A percentile compares a stretch with the other conserved stretches of the same genome.
Evolutionary conservation across 73 alveolate species (phyloP).

Genomic region (Stentor roeselii): DNA sequence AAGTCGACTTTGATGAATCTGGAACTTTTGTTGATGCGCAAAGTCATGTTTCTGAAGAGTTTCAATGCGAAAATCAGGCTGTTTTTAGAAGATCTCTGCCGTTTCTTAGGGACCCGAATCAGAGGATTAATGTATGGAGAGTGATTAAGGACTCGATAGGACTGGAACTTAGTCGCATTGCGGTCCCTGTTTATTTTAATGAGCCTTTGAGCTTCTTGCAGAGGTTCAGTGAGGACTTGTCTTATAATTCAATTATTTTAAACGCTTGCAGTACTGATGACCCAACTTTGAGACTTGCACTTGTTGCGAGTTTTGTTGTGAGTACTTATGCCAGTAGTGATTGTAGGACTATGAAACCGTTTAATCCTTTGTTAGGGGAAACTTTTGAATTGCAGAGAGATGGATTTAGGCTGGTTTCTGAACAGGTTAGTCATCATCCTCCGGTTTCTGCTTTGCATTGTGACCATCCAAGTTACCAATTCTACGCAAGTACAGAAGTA

Average conservation of each 20-base stretch:
- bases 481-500: conserved; percentile 29
- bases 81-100: conserved; percentile 34
- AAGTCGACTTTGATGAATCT: background rate
- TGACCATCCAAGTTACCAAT: conserved; percentile 55
- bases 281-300: conserved; percentile 47
- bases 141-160: conserved; percentile 49
- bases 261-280: conserved; percentile 39
- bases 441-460: conserved; percentile 80
- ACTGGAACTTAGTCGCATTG: conserved; percentile 41
- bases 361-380: conserved; percentile 90
- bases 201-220: conserved; percentile 58
- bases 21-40: conserved; percentile 2
- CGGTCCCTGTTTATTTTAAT: conserved; percentile 57
- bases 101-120: conserved; percentile 38
- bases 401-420: conserved; percentile 65
- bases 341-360: conserved; percentile 73
- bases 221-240: conserved; percentile 49
- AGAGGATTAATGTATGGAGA: conserved; percentile 32
- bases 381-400: conserved; percentile 79
- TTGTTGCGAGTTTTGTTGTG: conserved; percentile 48
- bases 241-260: conserved; percentile 46
- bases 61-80: background rate
- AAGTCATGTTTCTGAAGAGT: conserved; percentile 16
- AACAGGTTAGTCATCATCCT: conserved; percentile 90
- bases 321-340: conserved; percentile 49